phyloP scores from a whole-genome alignment of 192 early-diverging fungal species.

The Entrophospora sp. region DNA sequence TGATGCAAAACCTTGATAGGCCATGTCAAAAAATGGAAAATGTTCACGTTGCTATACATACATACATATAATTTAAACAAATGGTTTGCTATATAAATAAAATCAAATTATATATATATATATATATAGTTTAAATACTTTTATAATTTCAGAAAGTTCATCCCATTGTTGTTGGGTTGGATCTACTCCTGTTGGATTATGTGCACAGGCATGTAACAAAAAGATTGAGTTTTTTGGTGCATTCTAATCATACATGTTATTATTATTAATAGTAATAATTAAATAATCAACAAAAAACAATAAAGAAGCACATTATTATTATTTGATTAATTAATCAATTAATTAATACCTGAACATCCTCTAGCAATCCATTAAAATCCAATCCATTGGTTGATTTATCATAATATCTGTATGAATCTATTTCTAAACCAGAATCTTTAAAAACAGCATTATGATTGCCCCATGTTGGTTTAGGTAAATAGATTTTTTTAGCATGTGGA shows the following conservation, averaged over 20 bases:
- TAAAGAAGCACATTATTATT: too few species aligned
- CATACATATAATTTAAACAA: too few species aligned
- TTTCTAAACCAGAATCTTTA: conserved; percentile 79
- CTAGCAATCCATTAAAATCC: conserved; percentile 85
- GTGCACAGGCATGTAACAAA: conserved; percentile 96
- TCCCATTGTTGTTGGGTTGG: conserved; percentile 89
- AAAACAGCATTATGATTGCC: conserved; percentile 96
- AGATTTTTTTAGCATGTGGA: conserved; percentile 75
- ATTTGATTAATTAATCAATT: too few species aligned
- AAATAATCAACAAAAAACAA: too few species aligned
- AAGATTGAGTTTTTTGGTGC: conserved; percentile 83
- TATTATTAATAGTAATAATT: background rate
- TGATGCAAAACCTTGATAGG: conserved; percentile 99
- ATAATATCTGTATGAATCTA: conserved; percentile 89
- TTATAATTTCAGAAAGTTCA: conserved; percentile 70
- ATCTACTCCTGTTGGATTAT: conserved; percentile 99
- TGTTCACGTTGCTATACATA: conserved; percentile 54
- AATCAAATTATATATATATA: too few species aligned
- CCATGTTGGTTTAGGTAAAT: conserved; percentile 92
- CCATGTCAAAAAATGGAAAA: conserved; percentile 98
- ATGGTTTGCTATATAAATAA: too few species aligned
- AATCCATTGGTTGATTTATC: conserved; percentile 88
- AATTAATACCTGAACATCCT: conserved; percentile 63
- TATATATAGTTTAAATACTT: conserved; percentile 26
- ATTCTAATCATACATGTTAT: conserved; percentile 27